Conservation (phyloP, 169 alveolate genomes). For the Cyclospora cayetanensis region DNA sequence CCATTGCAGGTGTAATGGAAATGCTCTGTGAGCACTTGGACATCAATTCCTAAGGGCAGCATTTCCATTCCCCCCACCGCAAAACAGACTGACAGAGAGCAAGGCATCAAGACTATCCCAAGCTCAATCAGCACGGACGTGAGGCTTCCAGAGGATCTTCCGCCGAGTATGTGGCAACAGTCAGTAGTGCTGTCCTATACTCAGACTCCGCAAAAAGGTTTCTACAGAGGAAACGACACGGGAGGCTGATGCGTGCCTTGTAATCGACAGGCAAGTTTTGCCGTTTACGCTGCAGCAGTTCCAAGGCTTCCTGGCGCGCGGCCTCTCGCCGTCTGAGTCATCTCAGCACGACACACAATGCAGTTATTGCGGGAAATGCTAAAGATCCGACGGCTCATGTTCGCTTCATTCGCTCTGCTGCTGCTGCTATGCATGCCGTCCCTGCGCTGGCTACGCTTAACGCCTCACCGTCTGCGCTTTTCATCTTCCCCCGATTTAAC, state of each 20-base stretch:
- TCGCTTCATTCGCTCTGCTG: too few species aligned
- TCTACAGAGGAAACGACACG: neutral
- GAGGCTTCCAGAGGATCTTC: too few species aligned
- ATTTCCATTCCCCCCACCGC: neutral
- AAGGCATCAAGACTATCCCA: too few species aligned
- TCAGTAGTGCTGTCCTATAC: too few species aligned
- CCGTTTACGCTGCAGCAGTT: neutral
- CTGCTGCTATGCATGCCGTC: neutral
- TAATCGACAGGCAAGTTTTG: conserved; percentile 37
- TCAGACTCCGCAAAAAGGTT: too few species aligned
- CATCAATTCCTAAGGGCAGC: conserved; percentile 55
- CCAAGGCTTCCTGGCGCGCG: conserved; percentile 25
- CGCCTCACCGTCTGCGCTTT: conserved; percentile 61
- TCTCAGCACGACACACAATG: too few species aligned
- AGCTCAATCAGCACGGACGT: too few species aligned
- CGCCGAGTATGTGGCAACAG: too few species aligned
- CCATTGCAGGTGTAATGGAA: conserved; percentile 61
- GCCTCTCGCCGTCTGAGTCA: conserved; percentile 38
- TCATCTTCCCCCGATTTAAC: conserved; percentile 71
- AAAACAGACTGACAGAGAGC: neutral
- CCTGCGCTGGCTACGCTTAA: too few species aligned
- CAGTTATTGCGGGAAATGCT: too few species aligned
- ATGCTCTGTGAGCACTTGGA: conserved; percentile 62
- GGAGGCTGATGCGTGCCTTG: neutral
- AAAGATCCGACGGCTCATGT: neutral